Evolutionary conservation across 371 early-diverging fungal genomes (phyloP).

Genomic region (Funneliformis caledonium): DNA sequence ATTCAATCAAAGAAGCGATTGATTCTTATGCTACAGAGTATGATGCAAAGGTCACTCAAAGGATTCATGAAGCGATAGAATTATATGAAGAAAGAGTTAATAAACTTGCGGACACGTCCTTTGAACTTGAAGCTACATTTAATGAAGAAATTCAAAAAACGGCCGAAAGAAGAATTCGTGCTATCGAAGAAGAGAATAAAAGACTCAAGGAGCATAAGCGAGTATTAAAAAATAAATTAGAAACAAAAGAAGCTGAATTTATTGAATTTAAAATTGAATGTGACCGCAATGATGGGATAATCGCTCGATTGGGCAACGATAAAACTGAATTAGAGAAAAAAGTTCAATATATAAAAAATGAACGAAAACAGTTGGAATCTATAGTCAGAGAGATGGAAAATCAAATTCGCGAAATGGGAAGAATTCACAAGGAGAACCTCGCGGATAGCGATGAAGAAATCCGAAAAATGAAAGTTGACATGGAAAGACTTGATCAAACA

Average conservation of each 20-base stretch:
- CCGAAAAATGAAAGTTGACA: not conserved
- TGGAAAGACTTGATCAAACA: not conserved
- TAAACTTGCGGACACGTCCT: not conserved
- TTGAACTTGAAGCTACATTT: not conserved
- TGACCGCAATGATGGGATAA: not conserved
- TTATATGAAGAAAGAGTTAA: slow-evolving; percentile 9
- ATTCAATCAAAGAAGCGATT: not conserved
- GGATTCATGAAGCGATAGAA: not conserved
- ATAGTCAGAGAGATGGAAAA: not conserved
- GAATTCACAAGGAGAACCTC: not conserved
- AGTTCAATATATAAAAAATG: not conserved
- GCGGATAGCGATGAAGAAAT: not conserved
- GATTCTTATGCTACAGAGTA: not conserved
- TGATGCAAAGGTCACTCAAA: not conserved
- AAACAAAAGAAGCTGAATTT: not conserved
- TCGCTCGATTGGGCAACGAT: not conserved
- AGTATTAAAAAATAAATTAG: not conserved
- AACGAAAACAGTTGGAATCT: not conserved
- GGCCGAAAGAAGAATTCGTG: not conserved
- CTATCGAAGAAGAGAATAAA: slow-evolving; percentile 1
- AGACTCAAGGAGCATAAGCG: not conserved
- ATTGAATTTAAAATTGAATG: not conserved
- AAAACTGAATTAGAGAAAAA: slow-evolving; percentile 6
- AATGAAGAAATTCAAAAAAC: slow-evolving; percentile 1
- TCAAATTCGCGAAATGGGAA: not conserved